Conservation (phyloP, 1,284 basidiomycete species). For the Melampsora americana region DNA sequence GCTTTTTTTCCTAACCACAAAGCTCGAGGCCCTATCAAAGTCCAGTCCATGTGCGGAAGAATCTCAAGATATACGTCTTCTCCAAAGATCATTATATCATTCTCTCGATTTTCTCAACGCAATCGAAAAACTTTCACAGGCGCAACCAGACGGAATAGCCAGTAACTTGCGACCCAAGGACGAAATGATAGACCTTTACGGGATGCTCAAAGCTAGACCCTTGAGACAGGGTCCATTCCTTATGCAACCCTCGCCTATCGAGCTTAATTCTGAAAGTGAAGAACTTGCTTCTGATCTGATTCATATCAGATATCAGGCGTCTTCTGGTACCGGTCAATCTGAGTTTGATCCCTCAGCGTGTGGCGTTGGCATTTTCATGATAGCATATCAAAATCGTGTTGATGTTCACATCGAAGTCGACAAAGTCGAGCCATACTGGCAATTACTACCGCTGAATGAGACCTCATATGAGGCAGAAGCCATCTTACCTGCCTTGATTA, state of each 20-base stretch:
- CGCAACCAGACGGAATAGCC: constrained; percentile 48
- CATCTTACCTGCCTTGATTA: constrained; percentile 68
- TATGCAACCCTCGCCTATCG: constrained; percentile 75
- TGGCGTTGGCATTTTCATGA: constrained; percentile 65
- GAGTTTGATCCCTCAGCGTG: constrained; percentile 58
- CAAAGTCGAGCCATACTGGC: constrained; percentile 81
- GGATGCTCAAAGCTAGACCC: constrained; percentile 57
- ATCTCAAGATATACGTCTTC: constrained; percentile 56
- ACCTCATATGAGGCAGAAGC: background rate
- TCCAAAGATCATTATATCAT: constrained; percentile 67
- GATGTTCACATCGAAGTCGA: constrained; percentile 85
- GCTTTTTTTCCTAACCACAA: constrained; percentile 16
- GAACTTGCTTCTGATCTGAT: constrained; percentile 60
- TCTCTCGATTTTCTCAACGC: constrained; percentile 74
- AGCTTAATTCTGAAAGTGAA: constrained; percentile 59
- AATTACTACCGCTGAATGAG: constrained; percentile 56
- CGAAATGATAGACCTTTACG: constrained; percentile 52
- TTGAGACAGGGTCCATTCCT: constrained; percentile 80
- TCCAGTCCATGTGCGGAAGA: constrained; percentile 21
- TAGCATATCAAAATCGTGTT: constrained; percentile 79
- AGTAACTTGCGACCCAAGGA: constrained; percentile 53
- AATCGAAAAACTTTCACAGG: constrained; percentile 5
- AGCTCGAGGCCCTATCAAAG: constrained; percentile 18
- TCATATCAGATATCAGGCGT: constrained; percentile 63
- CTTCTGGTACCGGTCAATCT: constrained; percentile 6